A percentile compares a stretch with the other conserved stretches of the same genome.
phyloP scores from a whole-genome alignment of 192 early-diverging fungal genomes.

The Martensiomyces pterosporus region DNA sequence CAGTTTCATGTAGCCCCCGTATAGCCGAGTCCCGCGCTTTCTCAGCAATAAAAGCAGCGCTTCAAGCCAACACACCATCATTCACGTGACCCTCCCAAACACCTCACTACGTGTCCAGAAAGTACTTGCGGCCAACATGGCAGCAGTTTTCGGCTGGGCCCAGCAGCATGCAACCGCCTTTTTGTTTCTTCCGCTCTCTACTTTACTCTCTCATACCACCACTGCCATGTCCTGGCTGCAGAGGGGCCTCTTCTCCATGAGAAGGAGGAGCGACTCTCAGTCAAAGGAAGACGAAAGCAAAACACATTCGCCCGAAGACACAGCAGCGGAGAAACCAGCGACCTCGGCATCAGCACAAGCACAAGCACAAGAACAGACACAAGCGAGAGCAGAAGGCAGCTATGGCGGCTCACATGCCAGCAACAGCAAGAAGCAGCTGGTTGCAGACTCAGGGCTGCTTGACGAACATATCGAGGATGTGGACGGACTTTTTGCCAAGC shows the following conservation, averaged over 20 bases:
- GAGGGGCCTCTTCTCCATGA: conserved; percentile 15
- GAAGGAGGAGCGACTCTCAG: conserved; percentile 9
- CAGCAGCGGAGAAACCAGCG: background rate
- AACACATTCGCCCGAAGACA: no score
- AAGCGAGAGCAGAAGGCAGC: background rate
- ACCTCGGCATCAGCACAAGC: background rate
- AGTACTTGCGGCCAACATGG: no score
- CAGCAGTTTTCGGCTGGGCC: no score
- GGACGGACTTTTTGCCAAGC: conserved; percentile 17
- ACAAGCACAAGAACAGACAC: conserved; percentile 1
- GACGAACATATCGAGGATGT: conserved; percentile 14
- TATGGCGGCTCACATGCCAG: conserved; percentile 1
- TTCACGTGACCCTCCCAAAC: no score
- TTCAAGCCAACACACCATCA: no score
- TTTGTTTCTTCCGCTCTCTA: no score
- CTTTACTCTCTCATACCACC: background rate
- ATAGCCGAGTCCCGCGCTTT: no score
- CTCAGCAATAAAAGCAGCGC: no score
- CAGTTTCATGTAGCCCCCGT: no score
- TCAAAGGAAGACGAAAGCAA: conserved; percentile 7
- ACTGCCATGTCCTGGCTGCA: conserved; percentile 21
- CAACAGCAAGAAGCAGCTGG: conserved; percentile 1
- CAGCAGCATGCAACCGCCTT: no score
- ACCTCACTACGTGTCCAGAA: no score
- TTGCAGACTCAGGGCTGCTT: conserved; percentile 2